Percentiles rank a stretch among this genome's conserved stretches.
Evolutionary conservation across 352 stramenopile species (phyloP).

Genomic region (Proteromonas lacertae): DNA sequence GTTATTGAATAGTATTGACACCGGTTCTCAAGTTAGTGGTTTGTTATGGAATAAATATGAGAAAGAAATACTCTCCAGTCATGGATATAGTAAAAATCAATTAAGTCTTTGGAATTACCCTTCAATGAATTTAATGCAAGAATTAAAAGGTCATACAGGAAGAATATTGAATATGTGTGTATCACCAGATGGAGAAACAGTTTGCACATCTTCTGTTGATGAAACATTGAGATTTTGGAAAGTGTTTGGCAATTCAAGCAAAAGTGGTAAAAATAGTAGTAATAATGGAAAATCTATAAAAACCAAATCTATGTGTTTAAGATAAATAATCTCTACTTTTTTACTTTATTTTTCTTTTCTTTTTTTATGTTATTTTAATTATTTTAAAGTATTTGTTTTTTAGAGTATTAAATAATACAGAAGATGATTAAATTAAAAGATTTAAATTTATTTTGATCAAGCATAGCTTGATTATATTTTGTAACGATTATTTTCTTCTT

Average conservation of each 20-base stretch:
- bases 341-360: too few species aligned
- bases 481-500: too few species aligned
- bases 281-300: too few species aligned
- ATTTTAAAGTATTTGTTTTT: too few species aligned
- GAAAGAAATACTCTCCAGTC: constrained; percentile 67
- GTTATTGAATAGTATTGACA: constrained; percentile 74
- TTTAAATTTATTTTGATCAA: too few species aligned
- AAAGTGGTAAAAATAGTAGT: too few species aligned
- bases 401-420: too few species aligned
- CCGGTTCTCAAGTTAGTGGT: constrained; percentile 80
- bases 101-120: constrained; percentile 95
- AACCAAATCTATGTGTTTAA: too few species aligned
- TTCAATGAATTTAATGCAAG: constrained; percentile 78
- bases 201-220: constrained; percentile 79
- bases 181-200: constrained; percentile 70
- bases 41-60: constrained; percentile 30
- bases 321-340: too few species aligned
- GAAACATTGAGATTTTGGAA: constrained; percentile 98
- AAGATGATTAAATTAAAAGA: too few species aligned
- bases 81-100: constrained; percentile 88
- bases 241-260: constrained; percentile 32
- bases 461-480: too few species aligned
- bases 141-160: constrained; percentile 79
- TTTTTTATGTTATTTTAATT: too few species aligned
- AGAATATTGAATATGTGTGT: constrained; percentile 72